phyloP scores from a whole-genome alignment of 2,329 filamentous ascomycete genomes.

The Fusarium euwallaceae region DNA sequence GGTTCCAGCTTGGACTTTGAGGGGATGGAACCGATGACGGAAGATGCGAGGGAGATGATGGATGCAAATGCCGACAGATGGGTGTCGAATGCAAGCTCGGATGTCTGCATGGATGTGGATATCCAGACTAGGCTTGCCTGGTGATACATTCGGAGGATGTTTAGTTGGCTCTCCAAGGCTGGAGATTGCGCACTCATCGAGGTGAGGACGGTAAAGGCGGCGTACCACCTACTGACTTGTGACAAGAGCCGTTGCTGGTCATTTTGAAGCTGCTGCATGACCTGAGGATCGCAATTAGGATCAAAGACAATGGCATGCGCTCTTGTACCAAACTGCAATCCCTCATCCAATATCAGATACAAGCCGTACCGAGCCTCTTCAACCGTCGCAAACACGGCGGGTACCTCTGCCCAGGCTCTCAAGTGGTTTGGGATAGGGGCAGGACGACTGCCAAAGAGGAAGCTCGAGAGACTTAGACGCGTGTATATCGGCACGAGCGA shows the following conservation, averaged over 20 bases:
- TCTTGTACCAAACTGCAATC: slow-evolving; percentile 52
- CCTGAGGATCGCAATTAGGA: slow-evolving; percentile 40
- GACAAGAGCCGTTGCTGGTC: slow-evolving; percentile 53
- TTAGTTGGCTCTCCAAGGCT: slow-evolving; percentile 26
- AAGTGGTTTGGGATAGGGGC: slow-evolving; percentile 53
- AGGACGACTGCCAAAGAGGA: slow-evolving; percentile 56
- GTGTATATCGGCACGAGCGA: slow-evolving; percentile 60
- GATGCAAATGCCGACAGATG: slow-evolving; percentile 53
- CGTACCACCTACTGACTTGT: slow-evolving; percentile 47
- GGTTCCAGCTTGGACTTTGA: slow-evolving; percentile 27
- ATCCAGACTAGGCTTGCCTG: slow-evolving; percentile 52
- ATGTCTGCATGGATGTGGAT: slow-evolving; percentile 46
- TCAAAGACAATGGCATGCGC: slow-evolving; percentile 46
- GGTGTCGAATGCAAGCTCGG: slow-evolving; percentile 53
- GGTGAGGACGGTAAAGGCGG: slow-evolving; percentile 48
- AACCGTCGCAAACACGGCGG: slow-evolving; percentile 51
- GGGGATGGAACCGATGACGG: slow-evolving; percentile 41
- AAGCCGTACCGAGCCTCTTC: slow-evolving; percentile 49
- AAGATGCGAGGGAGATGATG: slow-evolving; percentile 53
- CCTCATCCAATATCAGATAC: slow-evolving; percentile 57
- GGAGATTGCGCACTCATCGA: slow-evolving; percentile 41
- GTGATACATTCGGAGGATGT: slow-evolving; percentile 55
- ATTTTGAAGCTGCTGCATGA: slow-evolving; percentile 44
- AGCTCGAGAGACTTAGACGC: slow-evolving; percentile 56
- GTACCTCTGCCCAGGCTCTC: slow-evolving; percentile 48